Percentiles rank a stretch among this genome's conserved stretches.
Evolutionary conservation across 2,329 filamentous ascomycete species (phyloP).

Genomic region (Cladosporium velox): DNA sequence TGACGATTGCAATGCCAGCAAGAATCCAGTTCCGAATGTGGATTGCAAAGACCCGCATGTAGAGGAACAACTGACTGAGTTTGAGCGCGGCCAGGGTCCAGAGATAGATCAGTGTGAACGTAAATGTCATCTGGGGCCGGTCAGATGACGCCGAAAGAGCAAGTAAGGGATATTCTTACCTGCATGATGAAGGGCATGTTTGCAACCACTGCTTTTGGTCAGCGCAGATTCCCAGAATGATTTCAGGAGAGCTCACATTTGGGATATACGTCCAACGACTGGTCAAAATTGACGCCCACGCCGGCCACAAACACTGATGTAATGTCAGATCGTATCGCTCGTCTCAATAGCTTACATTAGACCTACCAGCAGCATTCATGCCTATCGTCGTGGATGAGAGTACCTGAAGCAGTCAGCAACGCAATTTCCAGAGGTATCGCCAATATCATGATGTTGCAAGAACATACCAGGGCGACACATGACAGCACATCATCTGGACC

Average conservation of each 20-base stretch:
- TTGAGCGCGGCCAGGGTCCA: conserved; percentile 14
- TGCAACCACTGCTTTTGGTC: background rate
- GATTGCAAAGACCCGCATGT: conserved; percentile 12
- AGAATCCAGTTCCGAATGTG: conserved; percentile 11
- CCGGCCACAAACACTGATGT: background rate
- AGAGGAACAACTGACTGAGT: conserved; percentile 12
- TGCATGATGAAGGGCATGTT: conserved; percentile 21
- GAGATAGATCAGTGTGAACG: conserved; percentile 12
- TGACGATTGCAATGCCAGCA: background rate
- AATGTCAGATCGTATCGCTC: background rate
- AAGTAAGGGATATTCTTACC: background rate
- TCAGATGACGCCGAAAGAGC: background rate
- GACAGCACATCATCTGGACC: conserved; percentile 15
- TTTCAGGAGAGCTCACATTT: background rate
- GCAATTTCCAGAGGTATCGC: background rate
- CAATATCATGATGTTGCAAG: background rate
- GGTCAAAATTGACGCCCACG: conserved; percentile 12
- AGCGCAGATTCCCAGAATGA: background rate
- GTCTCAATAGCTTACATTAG: background rate
- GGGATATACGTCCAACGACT: background rate
- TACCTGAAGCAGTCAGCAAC: conserved; percentile 1
- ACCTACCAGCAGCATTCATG: conserved; percentile 9
- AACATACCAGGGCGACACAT: conserved; percentile 9
- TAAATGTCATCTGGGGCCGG: conserved; percentile 7
- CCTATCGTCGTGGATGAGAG: conserved; percentile 12